Conservation (phyloP, 2,329 filamentous ascomycete species). For the Fusarium floridanum region DNA sequence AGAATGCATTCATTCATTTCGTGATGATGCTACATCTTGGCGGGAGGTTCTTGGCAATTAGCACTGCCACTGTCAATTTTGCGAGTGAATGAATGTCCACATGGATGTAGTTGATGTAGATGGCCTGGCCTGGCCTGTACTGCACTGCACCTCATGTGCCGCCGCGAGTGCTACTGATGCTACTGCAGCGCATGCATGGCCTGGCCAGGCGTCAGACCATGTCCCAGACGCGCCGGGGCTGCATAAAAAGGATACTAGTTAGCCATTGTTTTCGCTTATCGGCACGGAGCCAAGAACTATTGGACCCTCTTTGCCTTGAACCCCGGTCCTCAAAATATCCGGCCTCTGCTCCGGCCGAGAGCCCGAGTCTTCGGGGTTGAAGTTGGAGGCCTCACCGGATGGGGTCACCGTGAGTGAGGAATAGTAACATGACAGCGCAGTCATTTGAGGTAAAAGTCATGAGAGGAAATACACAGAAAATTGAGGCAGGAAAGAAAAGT, state of each 20-base stretch:
- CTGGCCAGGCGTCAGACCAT: neutral
- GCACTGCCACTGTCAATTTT: neutral
- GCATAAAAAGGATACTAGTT: constrained; percentile 13
- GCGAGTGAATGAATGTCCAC: neutral
- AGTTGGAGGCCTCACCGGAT: neutral
- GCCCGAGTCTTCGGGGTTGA: neutral
- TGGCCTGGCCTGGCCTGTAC: neutral
- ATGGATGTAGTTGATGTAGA: neutral
- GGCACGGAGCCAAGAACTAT: constrained; percentile 41
- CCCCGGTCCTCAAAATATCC: neutral
- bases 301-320: constrained; percentile 16
- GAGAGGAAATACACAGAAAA: neutral
- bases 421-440: neutral
- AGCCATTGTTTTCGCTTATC: constrained; percentile 40
- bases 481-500: neutral
- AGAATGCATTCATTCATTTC: constrained; percentile 13
- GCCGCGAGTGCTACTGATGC: neutral
- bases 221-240: constrained; percentile 4
- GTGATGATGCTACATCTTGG: constrained; percentile 12
- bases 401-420: neutral
- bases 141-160: neutral
- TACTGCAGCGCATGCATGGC: neutral
- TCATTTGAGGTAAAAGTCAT: neutral
- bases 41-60: constrained; percentile 2
- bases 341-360: constrained; percentile 5